Conservation (phyloP, 2,329 filamentous ascomycete species). For the Neurospora sp. region DNA sequence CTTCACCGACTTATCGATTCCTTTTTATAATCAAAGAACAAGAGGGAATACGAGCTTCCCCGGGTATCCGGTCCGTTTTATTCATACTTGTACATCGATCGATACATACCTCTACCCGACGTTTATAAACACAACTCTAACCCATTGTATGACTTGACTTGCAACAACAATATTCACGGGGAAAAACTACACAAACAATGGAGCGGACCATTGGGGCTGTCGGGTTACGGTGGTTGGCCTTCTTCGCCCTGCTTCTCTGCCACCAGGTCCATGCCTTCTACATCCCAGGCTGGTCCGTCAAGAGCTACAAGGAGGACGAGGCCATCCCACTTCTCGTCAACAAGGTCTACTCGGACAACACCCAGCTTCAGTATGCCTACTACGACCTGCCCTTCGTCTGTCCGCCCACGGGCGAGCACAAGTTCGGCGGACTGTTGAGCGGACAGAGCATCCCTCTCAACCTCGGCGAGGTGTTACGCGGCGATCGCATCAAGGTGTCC, state of each 20-base stretch:
- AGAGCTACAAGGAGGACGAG: constrained; percentile 66
- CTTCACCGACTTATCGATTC: not conserved
- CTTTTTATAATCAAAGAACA: not conserved
- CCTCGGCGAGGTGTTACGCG: constrained; percentile 76
- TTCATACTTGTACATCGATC: not conserved
- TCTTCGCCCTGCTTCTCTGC: constrained; percentile 36
- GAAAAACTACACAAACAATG: not conserved
- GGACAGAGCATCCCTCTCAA: constrained; percentile 74
- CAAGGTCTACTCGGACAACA: constrained; percentile 84
- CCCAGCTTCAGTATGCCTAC: constrained; percentile 85
- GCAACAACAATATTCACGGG: not conserved
- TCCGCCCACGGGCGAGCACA: constrained; percentile 59
- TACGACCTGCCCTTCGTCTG: constrained; percentile 82
- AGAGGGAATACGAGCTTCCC: not conserved
- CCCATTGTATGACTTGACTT: not conserved
- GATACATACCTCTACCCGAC: not conserved
- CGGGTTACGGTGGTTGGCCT: constrained; percentile 33
- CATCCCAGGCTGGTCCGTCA: constrained; percentile 76
- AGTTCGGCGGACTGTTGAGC: constrained; percentile 58
- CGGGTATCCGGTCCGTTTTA: not conserved
- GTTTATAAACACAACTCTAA: not conserved
- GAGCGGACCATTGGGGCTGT: constrained; percentile 1
- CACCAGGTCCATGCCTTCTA: constrained; percentile 59
- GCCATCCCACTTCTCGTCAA: constrained; percentile 79
- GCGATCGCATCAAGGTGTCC: constrained; percentile 75